These are phyloP conservation scores for Arthrobotrys pseudoclavata DNA, from an alignment of 2,329 filamentous ascomycete genomes.

Conservation along the genomic window DNA sequence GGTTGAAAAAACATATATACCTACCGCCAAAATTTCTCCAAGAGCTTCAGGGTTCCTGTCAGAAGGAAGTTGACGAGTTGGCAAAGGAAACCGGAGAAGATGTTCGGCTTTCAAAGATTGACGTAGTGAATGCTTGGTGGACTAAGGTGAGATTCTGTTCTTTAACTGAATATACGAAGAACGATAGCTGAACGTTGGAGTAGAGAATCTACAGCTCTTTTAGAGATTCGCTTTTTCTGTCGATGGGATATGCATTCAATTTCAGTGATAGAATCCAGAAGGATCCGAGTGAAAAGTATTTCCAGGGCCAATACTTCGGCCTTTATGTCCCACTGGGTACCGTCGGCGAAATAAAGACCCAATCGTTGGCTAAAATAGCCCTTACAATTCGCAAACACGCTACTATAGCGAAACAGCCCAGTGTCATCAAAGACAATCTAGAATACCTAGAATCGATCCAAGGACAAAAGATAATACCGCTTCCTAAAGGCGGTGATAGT, in stretches of 20 bases:
- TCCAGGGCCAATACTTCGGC: constrained; percentile 45
- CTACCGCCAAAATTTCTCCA: constrained; percentile 21
- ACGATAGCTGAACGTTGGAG: not conserved
- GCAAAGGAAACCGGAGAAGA: not conserved
- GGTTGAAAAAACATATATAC: constrained; percentile 44
- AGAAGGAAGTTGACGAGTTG: constrained; percentile 23
- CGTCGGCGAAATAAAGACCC: constrained; percentile 29
- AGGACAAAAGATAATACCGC: constrained; percentile 27
- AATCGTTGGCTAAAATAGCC: constrained; percentile 27
- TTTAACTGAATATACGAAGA: not conserved
- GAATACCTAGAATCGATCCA: constrained; percentile 45
- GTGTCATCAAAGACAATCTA: constrained; percentile 36
- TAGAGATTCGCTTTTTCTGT: constrained; percentile 26
- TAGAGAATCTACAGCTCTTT: constrained; percentile 22
- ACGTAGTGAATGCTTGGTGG: constrained; percentile 43
- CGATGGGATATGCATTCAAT: constrained; percentile 47
- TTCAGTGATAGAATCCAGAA: constrained; percentile 29
- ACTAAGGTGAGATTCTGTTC: constrained; percentile 17
- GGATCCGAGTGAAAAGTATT: constrained; percentile 24
- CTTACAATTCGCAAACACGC: constrained; percentile 26
- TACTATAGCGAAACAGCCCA: constrained; percentile 30
- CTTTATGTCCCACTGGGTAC: constrained; percentile 40
- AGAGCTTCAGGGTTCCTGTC: constrained; percentile 32
- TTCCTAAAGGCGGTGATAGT: constrained; percentile 20
- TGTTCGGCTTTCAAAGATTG: constrained; percentile 30